A percentile compares a stretch with the other conserved stretches of the same genome.
phyloP scores from a whole-genome alignment of 768 basidiomycete genomes.

The Boletus rufocinnamomeus region DNA sequence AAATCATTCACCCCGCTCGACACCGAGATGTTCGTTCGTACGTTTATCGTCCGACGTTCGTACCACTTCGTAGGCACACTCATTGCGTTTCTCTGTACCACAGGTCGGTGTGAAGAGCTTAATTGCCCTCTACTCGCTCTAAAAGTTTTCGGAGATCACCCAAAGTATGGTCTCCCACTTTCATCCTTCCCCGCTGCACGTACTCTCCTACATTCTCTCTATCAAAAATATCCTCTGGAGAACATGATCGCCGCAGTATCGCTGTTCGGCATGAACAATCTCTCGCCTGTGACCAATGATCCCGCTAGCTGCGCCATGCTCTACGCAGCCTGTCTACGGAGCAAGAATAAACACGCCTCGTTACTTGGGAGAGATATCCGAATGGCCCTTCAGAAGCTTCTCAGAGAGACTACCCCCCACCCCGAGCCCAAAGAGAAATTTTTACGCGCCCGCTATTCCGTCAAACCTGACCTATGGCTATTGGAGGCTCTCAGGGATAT shows the following conservation, averaged over 20 bases:
- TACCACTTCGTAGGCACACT: background rate
- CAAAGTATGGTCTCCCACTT: slow-evolving; percentile 59
- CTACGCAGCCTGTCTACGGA: slow-evolving; percentile 53
- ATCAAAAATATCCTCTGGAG: slow-evolving; percentile 47
- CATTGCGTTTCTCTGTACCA: background rate
- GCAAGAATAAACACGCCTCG: slow-evolving; percentile 41
- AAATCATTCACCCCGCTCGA: slow-evolving; percentile 41
- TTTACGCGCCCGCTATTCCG: slow-evolving; percentile 27
- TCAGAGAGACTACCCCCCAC: slow-evolving; percentile 22
- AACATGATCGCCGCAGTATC: slow-evolving; percentile 52
- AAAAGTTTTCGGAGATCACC: slow-evolving; percentile 59
- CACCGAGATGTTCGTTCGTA: slow-evolving; percentile 56
- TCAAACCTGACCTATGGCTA: slow-evolving; percentile 42
- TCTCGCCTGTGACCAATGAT: slow-evolving; percentile 57
- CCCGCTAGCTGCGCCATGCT: slow-evolving; percentile 58
- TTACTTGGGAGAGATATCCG: slow-evolving; percentile 46
- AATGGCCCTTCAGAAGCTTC: slow-evolving; percentile 40
- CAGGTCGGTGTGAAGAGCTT: slow-evolving; percentile 66
- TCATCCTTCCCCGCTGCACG: slow-evolving; percentile 51
- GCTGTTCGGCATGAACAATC: slow-evolving; percentile 54
- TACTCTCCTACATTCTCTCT: slow-evolving; percentile 58
- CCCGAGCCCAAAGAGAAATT: slow-evolving; percentile 20
- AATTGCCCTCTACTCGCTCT: slow-evolving; percentile 57
- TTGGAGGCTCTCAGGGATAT: slow-evolving; percentile 39
- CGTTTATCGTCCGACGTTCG: slow-evolving; percentile 27